Base-by-base conservation (phyloP, 176 grass and related monocot genomes). In the Thinopyrum elongatum region DNA sequence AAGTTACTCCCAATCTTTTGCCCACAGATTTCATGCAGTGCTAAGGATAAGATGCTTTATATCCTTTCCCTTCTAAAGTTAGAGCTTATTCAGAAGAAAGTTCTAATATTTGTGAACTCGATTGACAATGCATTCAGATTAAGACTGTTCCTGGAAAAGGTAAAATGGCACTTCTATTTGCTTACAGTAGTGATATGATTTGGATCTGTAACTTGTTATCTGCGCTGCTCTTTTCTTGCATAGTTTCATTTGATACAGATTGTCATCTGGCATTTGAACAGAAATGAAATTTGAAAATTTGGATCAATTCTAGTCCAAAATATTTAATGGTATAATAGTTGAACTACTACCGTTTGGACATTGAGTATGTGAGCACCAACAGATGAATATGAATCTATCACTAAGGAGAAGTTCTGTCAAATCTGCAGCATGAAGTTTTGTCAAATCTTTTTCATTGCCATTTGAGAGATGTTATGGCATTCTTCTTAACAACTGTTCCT, bases 51-150 rank as follows among this genome's bases (percentile, higher is more conserved):
- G 77, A 87, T 94, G 82, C 82, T 98, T 58, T 90, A 98, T 87
- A 87, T 90, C 64, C 90, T 95, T 67, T 79, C 90, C 68, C 76
- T 98, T 38, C 76, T 98, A 64, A 95, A 98, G 86, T 83, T 95
- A 13, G 92, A 95, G 87, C 96, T 98, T 88, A 69, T 98, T 87
- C 93, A 94, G 59, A 95, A 94, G 88, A 98, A 98, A 88, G 92
- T 94, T 71, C 87, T 98, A 49, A 88, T 95, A 89, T 98, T 98
- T 92, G 93, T 98, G 65, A 95, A 98, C 85, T 92, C 96, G n/a
- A 94, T 98, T 86, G 96, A 98, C 80, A 91, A 84, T 59, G 96
- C 93, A 70, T 98, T 95, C 83, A 91, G 94, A 91, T 84, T 95
- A 84, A 93, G 90, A 70, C 65, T 95, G 60, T 94, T 95, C 82